A percentile compares a stretch with the other conserved stretches of the same genome.
These are phyloP conservation scores for Umbelopsis sp. DNA, from an alignment of 192 early-diverging fungal species.

Conservation along the genomic window DNA sequence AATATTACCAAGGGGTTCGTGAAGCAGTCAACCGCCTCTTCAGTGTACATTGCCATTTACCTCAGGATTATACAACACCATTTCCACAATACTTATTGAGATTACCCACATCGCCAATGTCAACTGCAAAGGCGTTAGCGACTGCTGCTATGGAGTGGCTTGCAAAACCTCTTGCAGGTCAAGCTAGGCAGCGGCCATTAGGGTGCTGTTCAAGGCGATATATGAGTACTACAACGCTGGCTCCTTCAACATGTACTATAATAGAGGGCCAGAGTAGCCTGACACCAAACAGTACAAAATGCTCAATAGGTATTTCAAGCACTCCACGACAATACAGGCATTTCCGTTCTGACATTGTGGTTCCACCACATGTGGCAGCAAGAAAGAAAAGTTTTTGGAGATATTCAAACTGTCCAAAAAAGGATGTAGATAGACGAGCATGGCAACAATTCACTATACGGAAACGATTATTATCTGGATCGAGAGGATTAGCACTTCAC, in stretches of 20 bases:
- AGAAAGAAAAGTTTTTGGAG: constrained; percentile 4
- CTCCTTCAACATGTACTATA: background rate
- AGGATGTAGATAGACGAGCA: background rate
- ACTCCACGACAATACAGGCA: background rate
- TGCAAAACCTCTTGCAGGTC: constrained; percentile 1
- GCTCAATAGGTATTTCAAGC: background rate
- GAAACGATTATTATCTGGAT: background rate
- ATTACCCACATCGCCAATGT: background rate
- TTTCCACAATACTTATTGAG: no score
- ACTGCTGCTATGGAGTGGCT: constrained; percentile 5
- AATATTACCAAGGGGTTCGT: no score
- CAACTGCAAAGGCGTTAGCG: constrained; percentile 6
- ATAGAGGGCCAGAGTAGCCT: background rate
- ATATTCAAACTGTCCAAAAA: background rate
- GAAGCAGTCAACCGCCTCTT: no score
- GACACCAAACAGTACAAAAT: background rate
- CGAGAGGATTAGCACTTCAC: background rate
- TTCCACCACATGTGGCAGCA: background rate
- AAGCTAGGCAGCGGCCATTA: background rate
- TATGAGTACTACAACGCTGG: background rate
- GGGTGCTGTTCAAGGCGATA: background rate
- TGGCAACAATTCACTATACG: constrained; percentile 11
- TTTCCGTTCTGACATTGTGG: background rate
- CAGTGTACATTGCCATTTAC: no score
- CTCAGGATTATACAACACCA: no score